Percentiles rank a stretch among this genome's conserved stretches.
phyloP scores from a whole-genome alignment of 257 asterid species.

The Misopates orontium region DNA sequence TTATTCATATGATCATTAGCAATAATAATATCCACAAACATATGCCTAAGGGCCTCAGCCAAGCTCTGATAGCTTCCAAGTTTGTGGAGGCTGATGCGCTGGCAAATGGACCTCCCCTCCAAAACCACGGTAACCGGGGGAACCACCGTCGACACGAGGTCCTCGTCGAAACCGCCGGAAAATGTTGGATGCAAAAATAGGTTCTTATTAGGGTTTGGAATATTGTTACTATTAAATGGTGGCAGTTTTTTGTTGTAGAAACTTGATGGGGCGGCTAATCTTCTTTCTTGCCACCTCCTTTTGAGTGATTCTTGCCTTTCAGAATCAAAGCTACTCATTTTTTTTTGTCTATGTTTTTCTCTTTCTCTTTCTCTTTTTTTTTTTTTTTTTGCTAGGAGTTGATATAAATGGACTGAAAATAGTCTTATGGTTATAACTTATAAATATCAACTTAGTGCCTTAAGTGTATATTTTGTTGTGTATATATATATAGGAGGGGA shows the following conservation, averaged over 20 bases:
- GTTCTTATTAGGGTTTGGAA: too few relatives aligned
- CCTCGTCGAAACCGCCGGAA: slow-evolving; percentile 45
- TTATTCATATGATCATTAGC: not conserved
- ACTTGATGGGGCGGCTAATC: slow-evolving; percentile 19
- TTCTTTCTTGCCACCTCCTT: slow-evolving; percentile 44
- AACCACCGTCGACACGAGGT: slow-evolving; percentile 48
- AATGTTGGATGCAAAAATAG: slow-evolving; percentile 17
- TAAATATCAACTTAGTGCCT: too few relatives aligned
- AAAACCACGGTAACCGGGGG: slow-evolving; percentile 81
- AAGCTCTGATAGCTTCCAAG: slow-evolving; percentile 60
- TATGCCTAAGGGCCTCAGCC: slow-evolving; percentile 61
- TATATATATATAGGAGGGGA: slow-evolving; percentile 28
- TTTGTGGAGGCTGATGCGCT: slow-evolving; percentile 70
- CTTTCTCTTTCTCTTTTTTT: too few relatives aligned
- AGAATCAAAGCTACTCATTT: slow-evolving; percentile 53
- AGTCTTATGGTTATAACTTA: too few relatives aligned
- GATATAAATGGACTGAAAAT: not conserved
- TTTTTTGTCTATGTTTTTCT: not conserved
- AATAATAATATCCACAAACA: slow-evolving; percentile 48
- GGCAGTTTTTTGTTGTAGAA: slow-evolving; percentile 3
- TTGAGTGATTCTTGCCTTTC: slow-evolving; percentile 44
- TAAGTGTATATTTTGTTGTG: not conserved
- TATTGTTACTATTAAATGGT: not conserved
- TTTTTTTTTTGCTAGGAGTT: not conserved
- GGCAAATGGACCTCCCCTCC: slow-evolving; percentile 84